A percentile compares a stretch with the other conserved stretches of the same genome.
phyloP scores from a whole-genome alignment of 129 eudicot species.

The Flaveria robusta region DNA sequence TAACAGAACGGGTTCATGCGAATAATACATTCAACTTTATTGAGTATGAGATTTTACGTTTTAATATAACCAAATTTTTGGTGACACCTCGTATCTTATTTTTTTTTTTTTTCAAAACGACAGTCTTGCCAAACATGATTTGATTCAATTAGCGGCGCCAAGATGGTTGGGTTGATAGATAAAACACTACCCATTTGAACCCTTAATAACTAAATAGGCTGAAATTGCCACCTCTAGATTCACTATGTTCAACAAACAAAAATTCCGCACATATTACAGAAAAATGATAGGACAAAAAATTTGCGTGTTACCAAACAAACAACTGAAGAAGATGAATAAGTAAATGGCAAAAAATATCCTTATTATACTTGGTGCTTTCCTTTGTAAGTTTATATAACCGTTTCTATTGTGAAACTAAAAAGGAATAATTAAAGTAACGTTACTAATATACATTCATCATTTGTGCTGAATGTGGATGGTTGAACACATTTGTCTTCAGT shows the following conservation, averaged over 20 bases:
- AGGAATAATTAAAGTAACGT: constrained; percentile 8
- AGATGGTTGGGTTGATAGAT: not conserved
- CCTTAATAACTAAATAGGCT: not conserved
- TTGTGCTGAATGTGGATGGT: constrained; percentile 24
- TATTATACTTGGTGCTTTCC: not conserved
- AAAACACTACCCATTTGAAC: not conserved
- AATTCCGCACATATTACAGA: not conserved
- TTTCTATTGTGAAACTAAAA: constrained; percentile 1
- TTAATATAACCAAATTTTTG: not conserved
- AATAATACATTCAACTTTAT: not conserved
- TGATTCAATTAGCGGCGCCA: not conserved
- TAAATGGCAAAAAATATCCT: not conserved
- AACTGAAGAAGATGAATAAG: not conserved
- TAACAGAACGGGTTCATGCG: not conserved
- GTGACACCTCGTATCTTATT: not conserved
- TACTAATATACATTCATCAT: not conserved
- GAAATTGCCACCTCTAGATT: not conserved
- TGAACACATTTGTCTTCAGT: constrained; percentile 45
- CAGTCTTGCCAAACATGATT: not conserved
- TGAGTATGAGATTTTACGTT: not conserved
- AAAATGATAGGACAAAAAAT: not conserved
- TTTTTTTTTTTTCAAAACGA: too few species aligned
- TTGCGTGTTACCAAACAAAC: not conserved
- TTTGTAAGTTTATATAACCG: not conserved
- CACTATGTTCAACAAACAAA: not conserved